Evolutionary conservation across 345 rosid genomes (phyloP).

Genomic region (Brassica nigra): DNA sequence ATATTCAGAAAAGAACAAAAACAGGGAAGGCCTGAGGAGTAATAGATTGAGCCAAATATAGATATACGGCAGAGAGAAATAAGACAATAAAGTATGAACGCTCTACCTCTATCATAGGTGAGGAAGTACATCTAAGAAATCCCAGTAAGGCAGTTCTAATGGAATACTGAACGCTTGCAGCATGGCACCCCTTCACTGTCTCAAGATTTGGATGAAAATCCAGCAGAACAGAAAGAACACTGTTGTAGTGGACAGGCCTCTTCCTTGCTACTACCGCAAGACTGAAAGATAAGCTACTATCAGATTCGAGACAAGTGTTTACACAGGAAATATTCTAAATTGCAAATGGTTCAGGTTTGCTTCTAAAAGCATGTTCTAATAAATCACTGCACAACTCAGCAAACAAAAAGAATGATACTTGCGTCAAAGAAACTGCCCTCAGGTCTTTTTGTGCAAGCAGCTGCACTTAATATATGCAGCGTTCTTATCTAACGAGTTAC

Average conservation of each 20-base stretch:
- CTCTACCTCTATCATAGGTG: constrained; percentile 75
- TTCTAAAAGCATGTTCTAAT: constrained; percentile 11
- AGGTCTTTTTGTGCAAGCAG: constrained; percentile 2
- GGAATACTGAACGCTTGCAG: constrained; percentile 76
- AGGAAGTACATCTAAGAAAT: constrained; percentile 78
- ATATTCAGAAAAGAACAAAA: background rate
- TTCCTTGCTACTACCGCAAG: constrained; percentile 86
- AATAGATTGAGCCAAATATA: constrained; percentile 3
- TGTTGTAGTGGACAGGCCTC: constrained; percentile 73
- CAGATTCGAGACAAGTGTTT: constrained; percentile 33
- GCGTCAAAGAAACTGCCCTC: constrained; percentile 18
- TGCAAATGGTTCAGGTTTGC: constrained; percentile 28
- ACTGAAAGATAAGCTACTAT: constrained; percentile 59
- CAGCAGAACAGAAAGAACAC: constrained; percentile 70
- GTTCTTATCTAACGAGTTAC: background rate
- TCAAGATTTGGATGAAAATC: constrained; percentile 69
- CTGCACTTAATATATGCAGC: constrained; percentile 5
- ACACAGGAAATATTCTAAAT: constrained; percentile 17
- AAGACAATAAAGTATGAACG: constrained; percentile 17
- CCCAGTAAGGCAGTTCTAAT: constrained; percentile 91
- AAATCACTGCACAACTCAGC: constrained; percentile 15
- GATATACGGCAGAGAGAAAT: background rate
- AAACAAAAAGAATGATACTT: constrained; percentile 23
- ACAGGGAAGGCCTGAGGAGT: background rate
- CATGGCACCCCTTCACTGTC: constrained; percentile 60